These are phyloP conservation scores for Torulaspora franciscae DNA, from an alignment of 805 yeast species.

Conservation along the genomic window DNA sequence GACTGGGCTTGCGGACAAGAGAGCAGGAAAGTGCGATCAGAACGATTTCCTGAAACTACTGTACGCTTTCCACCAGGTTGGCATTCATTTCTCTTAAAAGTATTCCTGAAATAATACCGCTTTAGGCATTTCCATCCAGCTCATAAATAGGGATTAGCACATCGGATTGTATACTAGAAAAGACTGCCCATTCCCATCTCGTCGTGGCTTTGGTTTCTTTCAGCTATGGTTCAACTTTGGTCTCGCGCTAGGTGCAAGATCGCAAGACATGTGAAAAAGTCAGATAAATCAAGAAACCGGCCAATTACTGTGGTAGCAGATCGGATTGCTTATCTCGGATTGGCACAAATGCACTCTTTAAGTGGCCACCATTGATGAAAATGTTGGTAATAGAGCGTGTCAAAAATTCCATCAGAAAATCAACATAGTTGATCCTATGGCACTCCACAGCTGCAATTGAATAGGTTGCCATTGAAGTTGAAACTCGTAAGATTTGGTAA, in stretches of 20 bases:
- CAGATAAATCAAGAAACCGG: neutral
- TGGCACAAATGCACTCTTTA: too few relatives aligned
- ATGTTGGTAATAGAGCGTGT: too few relatives aligned
- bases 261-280: conserved; percentile 2
- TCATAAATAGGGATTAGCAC: neutral
- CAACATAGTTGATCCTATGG: neutral
- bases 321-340: neutral
- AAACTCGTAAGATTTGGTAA: conserved; percentile 9
- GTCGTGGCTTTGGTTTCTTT: conserved; percentile 1
- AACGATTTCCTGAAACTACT: conserved; percentile 82
- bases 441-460: conserved; percentile 4
- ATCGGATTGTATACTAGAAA: conserved; percentile 3
- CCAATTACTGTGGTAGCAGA: conserved; percentile 4
- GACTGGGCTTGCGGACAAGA: conserved; percentile 75
- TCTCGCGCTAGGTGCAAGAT: conserved; percentile 1
- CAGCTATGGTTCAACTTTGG: neutral
- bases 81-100: conserved; percentile 83
- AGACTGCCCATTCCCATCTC: neutral
- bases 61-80: conserved; percentile 94
- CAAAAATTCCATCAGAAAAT: too few relatives aligned
- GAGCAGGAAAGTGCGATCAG: conserved; percentile 94
- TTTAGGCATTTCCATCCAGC: neutral
- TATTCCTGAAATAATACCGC: neutral
- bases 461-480: neutral
- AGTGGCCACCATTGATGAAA: too few relatives aligned